phyloP scores from a whole-genome alignment of 2,329 filamentous ascomycete species.

The Pseudogymnoascus sp. region DNA sequence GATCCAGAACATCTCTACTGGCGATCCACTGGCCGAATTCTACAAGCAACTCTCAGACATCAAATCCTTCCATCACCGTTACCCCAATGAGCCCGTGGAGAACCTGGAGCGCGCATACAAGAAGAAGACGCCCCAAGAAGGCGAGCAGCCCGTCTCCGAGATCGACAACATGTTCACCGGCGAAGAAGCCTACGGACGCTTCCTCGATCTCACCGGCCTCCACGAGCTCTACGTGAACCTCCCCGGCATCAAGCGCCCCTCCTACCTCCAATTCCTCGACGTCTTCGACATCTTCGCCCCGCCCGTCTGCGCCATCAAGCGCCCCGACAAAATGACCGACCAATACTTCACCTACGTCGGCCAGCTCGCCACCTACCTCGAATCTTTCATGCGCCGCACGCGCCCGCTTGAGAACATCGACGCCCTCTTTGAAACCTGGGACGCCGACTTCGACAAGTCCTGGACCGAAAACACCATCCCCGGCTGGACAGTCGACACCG shows the following conservation, averaged over 20 bases:
- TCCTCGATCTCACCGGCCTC: constrained; percentile 74
- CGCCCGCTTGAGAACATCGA: constrained; percentile 80
- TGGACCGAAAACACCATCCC: constrained; percentile 75
- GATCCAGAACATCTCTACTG: constrained; percentile 72
- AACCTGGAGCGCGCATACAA: constrained; percentile 92
- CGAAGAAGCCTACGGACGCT: constrained; percentile 88
- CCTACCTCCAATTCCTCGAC: constrained; percentile 89
- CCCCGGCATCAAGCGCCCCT: constrained; percentile 72
- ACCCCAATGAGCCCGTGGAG: constrained; percentile 90
- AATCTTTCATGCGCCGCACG: constrained; percentile 77
- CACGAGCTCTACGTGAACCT: constrained; percentile 91
- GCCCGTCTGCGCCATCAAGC: constrained; percentile 64
- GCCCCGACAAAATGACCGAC: constrained; percentile 80
- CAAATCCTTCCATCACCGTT: constrained; percentile 80
- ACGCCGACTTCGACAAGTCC: constrained; percentile 71
- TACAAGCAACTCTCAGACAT: constrained; percentile 75
- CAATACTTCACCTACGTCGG: constrained; percentile 86
- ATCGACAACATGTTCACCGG: constrained; percentile 92
- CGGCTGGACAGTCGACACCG: constrained; percentile 61
- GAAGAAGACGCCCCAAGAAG: constrained; percentile 54
- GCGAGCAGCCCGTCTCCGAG: constrained; percentile 54
- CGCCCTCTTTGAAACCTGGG: constrained; percentile 65
- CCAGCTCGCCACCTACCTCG: constrained; percentile 71
- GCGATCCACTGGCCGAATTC: constrained; percentile 85
- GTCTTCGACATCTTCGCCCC: constrained; percentile 78